A percentile compares a stretch with the other conserved stretches of the same genome.
Conservation (phyloP, 108 stramenopile species). For the Hondaea fermentalgiana region DNA sequence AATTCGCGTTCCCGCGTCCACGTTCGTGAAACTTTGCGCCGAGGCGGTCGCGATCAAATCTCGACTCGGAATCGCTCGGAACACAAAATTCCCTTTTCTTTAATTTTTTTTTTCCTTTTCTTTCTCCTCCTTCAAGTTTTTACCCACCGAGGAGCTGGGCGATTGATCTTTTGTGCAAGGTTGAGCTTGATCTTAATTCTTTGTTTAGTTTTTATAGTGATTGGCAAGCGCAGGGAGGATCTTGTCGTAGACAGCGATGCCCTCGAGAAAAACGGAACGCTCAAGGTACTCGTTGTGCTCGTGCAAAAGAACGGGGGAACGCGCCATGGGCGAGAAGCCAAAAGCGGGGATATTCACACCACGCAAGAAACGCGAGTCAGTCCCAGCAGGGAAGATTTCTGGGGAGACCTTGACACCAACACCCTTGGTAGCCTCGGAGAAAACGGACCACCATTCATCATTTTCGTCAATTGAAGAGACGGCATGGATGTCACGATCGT, state of each 20-base stretch:
- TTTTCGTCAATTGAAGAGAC: slow-evolving; percentile 60
- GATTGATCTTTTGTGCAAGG: not conserved
- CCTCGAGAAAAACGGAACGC: slow-evolving; percentile 74
- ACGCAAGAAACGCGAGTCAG: slow-evolving; percentile 81
- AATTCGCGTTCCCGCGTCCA: no score
- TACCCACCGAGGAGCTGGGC: not conserved
- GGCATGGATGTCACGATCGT: slow-evolving; percentile 43
- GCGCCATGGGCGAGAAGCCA: slow-evolving; percentile 86
- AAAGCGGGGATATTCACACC: slow-evolving; percentile 75
- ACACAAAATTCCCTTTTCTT: no score
- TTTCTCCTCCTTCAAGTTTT: no score
- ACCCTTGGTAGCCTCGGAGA: slow-evolving; percentile 48
- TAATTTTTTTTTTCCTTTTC: no score
- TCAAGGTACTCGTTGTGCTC: slow-evolving; percentile 90
- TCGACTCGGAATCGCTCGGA: no score
- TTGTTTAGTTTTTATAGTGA: not conserved
- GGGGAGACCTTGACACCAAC: slow-evolving; percentile 63
- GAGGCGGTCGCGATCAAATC: no score
- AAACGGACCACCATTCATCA: slow-evolving; percentile 87
- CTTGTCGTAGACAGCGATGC: slow-evolving; percentile 72
- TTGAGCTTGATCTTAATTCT: not conserved
- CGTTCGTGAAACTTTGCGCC: no score
- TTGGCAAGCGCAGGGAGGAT: slow-evolving; percentile 57
- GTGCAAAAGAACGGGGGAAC: slow-evolving; percentile 82
- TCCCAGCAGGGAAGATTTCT: slow-evolving; percentile 90